Evolutionary conservation across 495 filamentous ascomycete species (phyloP).

Genomic region (Aspergillus taichungensis): DNA sequence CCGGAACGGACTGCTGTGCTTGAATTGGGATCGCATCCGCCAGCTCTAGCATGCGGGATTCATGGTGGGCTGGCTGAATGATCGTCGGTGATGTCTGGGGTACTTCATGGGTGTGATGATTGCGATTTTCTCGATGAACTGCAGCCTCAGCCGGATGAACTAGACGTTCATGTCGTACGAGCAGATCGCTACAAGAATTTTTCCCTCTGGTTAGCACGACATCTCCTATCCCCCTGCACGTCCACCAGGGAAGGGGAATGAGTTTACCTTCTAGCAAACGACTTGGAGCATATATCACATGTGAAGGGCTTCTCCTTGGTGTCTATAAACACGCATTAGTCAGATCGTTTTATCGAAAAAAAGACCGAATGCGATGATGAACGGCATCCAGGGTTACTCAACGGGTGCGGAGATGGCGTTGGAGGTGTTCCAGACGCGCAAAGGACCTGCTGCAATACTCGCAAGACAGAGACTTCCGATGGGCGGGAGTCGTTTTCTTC

Average conservation of each 20-base stretch:
- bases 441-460: constrained; percentile 44
- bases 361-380: constrained; percentile 1
- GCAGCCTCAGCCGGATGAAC: constrained; percentile 56
- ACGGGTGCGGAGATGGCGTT: constrained; percentile 49
- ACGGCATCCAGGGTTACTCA: constrained; percentile 29
- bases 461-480: constrained; percentile 41
- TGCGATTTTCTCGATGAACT: constrained; percentile 35
- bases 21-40: constrained; percentile 37
- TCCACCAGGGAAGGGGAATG: too few species aligned
- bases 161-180: constrained; percentile 66
- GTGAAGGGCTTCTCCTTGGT: constrained; percentile 48
- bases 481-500: constrained; percentile 32
- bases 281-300: constrained; percentile 44
- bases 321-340: constrained; percentile 31
- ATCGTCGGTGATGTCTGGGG: constrained; percentile 30
- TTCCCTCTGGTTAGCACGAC: not conserved
- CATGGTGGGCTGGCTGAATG: constrained; percentile 32
- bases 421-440: constrained; percentile 44
- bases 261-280: constrained; percentile 41
- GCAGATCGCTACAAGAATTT: constrained; percentile 49
- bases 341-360: not conserved
- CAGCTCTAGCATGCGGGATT: constrained; percentile 41
- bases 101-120: constrained; percentile 25
- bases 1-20: constrained; percentile 24
- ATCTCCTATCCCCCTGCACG: too few species aligned